A percentile compares a stretch with the other conserved stretches of the same genome.
These are phyloP conservation scores for Saccharum spontaneum DNA, from an alignment of 176 grass and related monocot genomes.

Conservation along the genomic window DNA sequence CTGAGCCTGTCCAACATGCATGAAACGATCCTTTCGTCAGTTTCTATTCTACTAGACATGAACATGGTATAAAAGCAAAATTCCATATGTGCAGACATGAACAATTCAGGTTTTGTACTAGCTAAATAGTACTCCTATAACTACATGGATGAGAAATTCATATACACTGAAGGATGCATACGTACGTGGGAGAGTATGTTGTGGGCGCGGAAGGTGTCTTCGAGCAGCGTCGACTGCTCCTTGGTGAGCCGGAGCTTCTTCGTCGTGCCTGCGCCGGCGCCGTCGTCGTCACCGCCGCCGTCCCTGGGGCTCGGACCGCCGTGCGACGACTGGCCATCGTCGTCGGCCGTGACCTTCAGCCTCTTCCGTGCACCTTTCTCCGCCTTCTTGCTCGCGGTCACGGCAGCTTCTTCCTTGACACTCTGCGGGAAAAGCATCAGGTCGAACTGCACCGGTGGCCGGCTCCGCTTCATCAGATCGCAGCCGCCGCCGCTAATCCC, in stretches of 20 bases:
- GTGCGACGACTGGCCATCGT: not conserved
- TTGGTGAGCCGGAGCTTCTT: conserved; percentile 77
- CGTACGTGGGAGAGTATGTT: conserved; percentile 57
- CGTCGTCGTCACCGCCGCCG: not conserved
- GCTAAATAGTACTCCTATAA: no score
- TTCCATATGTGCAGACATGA: not conserved
- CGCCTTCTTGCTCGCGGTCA: not conserved
- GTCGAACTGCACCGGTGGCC: conserved; percentile 26
- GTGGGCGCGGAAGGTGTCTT: conserved; percentile 56
- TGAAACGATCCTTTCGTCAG: not conserved
- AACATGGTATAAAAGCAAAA: not conserved
- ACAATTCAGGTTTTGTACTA: not conserved
- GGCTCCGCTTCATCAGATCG: not conserved
- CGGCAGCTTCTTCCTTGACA: conserved; percentile 26
- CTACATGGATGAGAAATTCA: no score
- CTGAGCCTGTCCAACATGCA: conserved; percentile 40
- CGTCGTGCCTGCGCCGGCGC: not conserved
- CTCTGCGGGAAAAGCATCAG: conserved; percentile 33
- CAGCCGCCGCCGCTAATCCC: conserved; percentile 25
- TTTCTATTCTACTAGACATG: no score
- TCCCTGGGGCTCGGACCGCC: not conserved
- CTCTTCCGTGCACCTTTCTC: not conserved
- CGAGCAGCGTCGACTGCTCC: conserved; percentile 59
- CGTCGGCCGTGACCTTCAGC: not conserved
- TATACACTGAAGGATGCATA: not conserved